These are phyloP conservation scores for Talaromyces pinophilus DNA, from an alignment of 2,329 filamentous ascomycete species.

Conservation along the genomic window DNA sequence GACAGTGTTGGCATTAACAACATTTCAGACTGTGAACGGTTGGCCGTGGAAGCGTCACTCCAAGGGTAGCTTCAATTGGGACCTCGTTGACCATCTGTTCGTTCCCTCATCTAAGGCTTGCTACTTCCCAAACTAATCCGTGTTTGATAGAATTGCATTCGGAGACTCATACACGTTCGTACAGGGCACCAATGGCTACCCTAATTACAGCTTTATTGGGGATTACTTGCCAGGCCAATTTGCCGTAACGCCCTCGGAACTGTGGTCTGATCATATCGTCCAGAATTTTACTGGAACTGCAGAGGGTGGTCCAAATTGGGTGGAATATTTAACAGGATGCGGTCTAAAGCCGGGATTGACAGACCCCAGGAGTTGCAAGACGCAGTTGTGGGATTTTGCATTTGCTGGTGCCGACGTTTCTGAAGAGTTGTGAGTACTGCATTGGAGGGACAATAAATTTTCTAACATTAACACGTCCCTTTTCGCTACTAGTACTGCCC, in stretches of 20 bases:
- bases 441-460: not conserved
- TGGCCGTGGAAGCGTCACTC: constrained; percentile 1
- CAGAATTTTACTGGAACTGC: not conserved
- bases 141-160: not conserved
- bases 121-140: not conserved
- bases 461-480: not conserved
- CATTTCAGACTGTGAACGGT: not conserved
- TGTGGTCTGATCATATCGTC: not conserved
- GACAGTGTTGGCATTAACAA: not conserved
- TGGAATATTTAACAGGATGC: not conserved
- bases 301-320: not conserved
- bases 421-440: not conserved
- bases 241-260: not conserved
- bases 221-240: constrained; percentile 44
- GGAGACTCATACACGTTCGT: constrained; percentile 49
- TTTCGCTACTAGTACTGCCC: constrained; percentile 42
- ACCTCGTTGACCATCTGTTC: not conserved
- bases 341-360: not conserved
- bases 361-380: not conserved
- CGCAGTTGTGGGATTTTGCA: not conserved
- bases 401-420: not conserved
- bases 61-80: not conserved
- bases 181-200: constrained; percentile 54
- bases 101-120: not conserved
- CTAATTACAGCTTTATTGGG: constrained; percentile 59